A percentile compares a stretch with the other conserved stretches of the same genome.
Evolutionary conservation across 495 filamentous ascomycete species (phyloP).

Genomic region (Penicillium odoratum): DNA sequence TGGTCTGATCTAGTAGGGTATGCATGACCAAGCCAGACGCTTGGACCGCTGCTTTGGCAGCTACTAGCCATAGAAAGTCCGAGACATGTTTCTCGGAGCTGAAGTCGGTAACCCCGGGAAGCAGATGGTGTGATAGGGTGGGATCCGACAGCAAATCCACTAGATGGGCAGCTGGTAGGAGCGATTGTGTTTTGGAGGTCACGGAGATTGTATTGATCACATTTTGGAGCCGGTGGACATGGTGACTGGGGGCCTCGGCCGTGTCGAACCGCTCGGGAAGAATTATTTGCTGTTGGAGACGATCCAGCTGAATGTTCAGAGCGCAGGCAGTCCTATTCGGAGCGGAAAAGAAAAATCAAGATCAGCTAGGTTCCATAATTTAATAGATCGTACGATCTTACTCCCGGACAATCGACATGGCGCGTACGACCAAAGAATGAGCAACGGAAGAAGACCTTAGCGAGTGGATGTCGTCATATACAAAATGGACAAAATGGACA

Average conservation of each 20-base stretch:
- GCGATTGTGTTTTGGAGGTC: slow-evolving; percentile 54
- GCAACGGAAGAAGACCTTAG: not conserved
- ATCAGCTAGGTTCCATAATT: not conserved
- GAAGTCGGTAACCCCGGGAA: not conserved
- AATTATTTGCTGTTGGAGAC: slow-evolving; percentile 55
- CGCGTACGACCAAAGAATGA: not conserved
- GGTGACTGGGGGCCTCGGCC: slow-evolving; percentile 15
- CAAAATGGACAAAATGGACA: slow-evolving; percentile 2
- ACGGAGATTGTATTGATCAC: slow-evolving; percentile 70
- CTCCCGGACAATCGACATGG: slow-evolving; percentile 30
- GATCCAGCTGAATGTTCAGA: slow-evolving; percentile 79
- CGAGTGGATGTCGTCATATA: slow-evolving; percentile 19
- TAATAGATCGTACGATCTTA: slow-evolving; percentile 10
- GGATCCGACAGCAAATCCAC: slow-evolving; percentile 60
- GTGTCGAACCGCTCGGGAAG: slow-evolving; percentile 22
- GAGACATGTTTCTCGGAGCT: slow-evolving; percentile 51
- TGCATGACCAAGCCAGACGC: slow-evolving; percentile 75
- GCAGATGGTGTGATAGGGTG: slow-evolving; percentile 26
- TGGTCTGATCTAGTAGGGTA: slow-evolving; percentile 72
- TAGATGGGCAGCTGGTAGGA: slow-evolving; percentile 55
- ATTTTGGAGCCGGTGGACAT: slow-evolving; percentile 50
- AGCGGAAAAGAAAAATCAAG: slow-evolving; percentile 2
- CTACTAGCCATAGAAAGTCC: slow-evolving; percentile 84
- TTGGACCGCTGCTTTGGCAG: slow-evolving; percentile 83
- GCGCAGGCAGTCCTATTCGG: slow-evolving; percentile 68